Evolutionary conservation across 805 yeast genomes (phyloP), one percentile per base, ranked within the genome.

Genomic region (Metschnikowia borealis): DNA sequence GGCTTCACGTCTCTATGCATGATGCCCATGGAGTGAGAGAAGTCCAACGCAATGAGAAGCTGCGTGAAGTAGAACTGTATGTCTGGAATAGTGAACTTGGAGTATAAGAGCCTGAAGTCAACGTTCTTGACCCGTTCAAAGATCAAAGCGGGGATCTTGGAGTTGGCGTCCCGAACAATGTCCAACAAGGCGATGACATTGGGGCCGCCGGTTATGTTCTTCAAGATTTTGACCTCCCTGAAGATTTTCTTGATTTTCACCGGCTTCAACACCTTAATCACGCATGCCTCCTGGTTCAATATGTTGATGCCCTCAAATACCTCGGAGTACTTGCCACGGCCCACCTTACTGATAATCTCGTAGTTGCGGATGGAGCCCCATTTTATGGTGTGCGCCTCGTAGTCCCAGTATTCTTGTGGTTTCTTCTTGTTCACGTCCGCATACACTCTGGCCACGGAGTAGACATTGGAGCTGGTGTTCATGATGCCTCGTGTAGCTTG

Each of bases 1-100:
- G 97, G 97, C 68, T 91, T 91, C 49, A 91, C 96, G 68, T 91
- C 97, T 65, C 97, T 78, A 64, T 91, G 97, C 83, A 91, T 90
- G 53, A 91, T 89, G 20, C 97, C 97, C 89, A 87, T 87, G 11
- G 96, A 87, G 69, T 91, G 97, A 37, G 91, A 84, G 66, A 81
- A 91, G 64, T 91, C 96, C 58, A 91, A 75, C 11, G 97, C 97
- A 59, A 80, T 83, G 54, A 91, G 75, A 49, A 90, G 73, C 67
- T 89, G 89, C 54, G 80, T 82, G 78, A 90, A 86, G 66, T 91
- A 90, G 71, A 77, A 89, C 58, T 89, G 85, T 55, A 90, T 82
- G 62, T 91, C 97, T 45, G 71, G 61, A 57, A 83, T 85, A 15
- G 87, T 77, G 61, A 91, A 83, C 57, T 83, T 84, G 26, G 96